phyloP scores from a whole-genome alignment of 176 grass and related monocot species.

The Cymbopogon citratus region DNA sequence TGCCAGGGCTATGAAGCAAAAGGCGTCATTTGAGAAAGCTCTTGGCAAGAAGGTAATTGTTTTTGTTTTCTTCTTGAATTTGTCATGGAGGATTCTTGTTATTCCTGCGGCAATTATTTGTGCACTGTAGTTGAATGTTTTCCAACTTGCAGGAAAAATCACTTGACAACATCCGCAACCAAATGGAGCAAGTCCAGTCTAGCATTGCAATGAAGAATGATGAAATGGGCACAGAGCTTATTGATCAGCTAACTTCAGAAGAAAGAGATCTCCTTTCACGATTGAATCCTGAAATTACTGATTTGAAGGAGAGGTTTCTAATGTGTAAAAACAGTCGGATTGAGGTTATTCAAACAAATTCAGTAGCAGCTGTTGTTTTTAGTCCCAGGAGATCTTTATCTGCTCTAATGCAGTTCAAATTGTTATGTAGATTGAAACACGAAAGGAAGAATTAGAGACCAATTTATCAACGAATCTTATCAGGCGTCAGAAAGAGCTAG shows the following conservation, averaged over 20 bases:
- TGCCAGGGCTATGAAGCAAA: constrained; percentile 63
- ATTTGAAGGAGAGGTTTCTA: constrained; percentile 77
- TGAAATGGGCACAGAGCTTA: constrained; percentile 98
- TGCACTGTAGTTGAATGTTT: constrained; percentile 3
- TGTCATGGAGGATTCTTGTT: constrained; percentile 12
- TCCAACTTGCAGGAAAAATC: constrained; percentile 77
- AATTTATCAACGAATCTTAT: constrained; percentile 98
- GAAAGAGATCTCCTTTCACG: constrained; percentile 85
- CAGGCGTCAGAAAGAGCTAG: constrained; percentile 82
- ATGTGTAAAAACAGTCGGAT: constrained; percentile 86
- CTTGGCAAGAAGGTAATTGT: constrained; percentile 86
- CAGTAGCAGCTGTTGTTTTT: neutral
- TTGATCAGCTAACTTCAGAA: constrained; percentile 89
- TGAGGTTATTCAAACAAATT: constrained; percentile 57
- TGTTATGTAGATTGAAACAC: constrained; percentile 73
- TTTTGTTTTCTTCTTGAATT: constrained; percentile 12
- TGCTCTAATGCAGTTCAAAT: constrained; percentile 1
- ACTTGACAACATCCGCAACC: constrained; percentile 77
- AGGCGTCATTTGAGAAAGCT: constrained; percentile 57
- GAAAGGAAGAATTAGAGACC: constrained; percentile 93
- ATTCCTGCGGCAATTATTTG: neutral
- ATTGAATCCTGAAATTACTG: constrained; percentile 95
- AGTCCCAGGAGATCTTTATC: neutral
- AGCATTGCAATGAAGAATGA: constrained; percentile 93
- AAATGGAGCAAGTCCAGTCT: constrained; percentile 94